Percentiles rank a stretch among this genome's conserved stretches.
Evolutionary conservation across 768 basidiomycete species (phyloP).

Genomic region (Lactarius hengduanensis): DNA sequence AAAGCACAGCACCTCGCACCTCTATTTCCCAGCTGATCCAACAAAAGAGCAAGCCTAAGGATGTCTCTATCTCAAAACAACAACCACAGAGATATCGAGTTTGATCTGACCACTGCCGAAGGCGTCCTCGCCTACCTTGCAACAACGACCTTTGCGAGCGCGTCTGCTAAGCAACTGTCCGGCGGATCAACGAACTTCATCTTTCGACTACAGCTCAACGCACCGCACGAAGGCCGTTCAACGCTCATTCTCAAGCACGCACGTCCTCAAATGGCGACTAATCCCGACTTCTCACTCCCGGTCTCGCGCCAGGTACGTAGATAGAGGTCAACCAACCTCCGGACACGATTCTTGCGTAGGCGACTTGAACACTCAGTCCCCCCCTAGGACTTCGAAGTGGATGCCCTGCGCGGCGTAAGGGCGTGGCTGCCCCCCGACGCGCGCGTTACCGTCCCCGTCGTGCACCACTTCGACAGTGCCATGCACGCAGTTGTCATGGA

Average conservation of each 20-base stretch:
- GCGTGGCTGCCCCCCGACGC: conserved; percentile 39
- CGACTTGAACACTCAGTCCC: not conserved
- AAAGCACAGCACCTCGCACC: not conserved
- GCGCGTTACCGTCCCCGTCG: conserved; percentile 47
- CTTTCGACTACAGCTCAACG: conserved; percentile 50
- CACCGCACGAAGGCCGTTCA: conserved; percentile 41
- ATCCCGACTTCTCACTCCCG: conserved; percentile 35
- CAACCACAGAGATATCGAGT: not conserved
- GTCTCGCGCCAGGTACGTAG: conserved; percentile 53
- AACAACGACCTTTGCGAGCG: conserved; percentile 48
- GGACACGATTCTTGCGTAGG: not conserved
- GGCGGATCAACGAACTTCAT: conserved; percentile 58
- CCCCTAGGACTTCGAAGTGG: conserved; percentile 43
- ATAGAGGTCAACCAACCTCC: not conserved
- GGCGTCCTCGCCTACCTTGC: conserved; percentile 46
- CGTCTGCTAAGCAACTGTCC: conserved; percentile 40
- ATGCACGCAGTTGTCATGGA: conserved; percentile 59
- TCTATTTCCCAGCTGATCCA: not conserved
- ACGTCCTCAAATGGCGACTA: conserved; percentile 36
- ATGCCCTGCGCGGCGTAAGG: conserved; percentile 48
- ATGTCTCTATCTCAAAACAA: not conserved
- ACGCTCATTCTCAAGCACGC: conserved; percentile 63
- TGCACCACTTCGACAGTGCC: conserved; percentile 50
- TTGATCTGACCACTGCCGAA: conserved; percentile 35
- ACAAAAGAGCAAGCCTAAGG: not conserved